phyloP scores from a whole-genome alignment of 495 filamentous ascomycete genomes.

The Neurospora hispaniola region DNA sequence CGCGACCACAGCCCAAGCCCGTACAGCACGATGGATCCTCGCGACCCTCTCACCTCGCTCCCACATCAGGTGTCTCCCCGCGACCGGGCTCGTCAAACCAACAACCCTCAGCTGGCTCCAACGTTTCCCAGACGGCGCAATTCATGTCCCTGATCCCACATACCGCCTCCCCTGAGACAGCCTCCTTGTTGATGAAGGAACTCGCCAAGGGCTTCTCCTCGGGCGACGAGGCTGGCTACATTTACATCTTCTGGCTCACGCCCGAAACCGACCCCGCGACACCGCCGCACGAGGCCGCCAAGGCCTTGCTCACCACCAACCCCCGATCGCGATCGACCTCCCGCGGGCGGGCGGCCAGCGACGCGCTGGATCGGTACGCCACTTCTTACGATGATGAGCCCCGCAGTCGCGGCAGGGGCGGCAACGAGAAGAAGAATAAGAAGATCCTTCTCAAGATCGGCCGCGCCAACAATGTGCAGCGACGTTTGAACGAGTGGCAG shows the following conservation, averaged over 20 bases:
- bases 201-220: slow-evolving; percentile 71
- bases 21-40: slow-evolving; percentile 26
- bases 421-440: slow-evolving; percentile 12
- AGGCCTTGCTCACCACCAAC: slow-evolving; percentile 42
- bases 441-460: slow-evolving; percentile 86
- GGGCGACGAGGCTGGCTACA: slow-evolving; percentile 79
- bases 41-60: slow-evolving; percentile 7
- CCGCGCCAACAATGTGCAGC: slow-evolving; percentile 79
- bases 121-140: slow-evolving; percentile 37
- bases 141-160: slow-evolving; percentile 59
- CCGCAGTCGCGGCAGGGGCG: slow-evolving; percentile 3
- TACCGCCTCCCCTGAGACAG: slow-evolving; percentile 50
- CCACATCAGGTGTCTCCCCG: background rate
- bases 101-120: slow-evolving; percentile 10
- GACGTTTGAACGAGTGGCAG: slow-evolving; percentile 84
- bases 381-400: slow-evolving; percentile 10
- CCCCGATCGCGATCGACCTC: slow-evolving; percentile 25
- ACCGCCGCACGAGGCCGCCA: slow-evolving; percentile 47
- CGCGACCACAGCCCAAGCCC: slow-evolving; percentile 29
- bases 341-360: slow-evolving; percentile 49
- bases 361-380: slow-evolving; percentile 53
- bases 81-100: slow-evolving; percentile 17
- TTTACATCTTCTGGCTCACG: slow-evolving; percentile 95
- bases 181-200: slow-evolving; percentile 57
- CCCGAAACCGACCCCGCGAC: slow-evolving; percentile 40